A percentile compares a stretch with the other conserved stretches of the same genome.
phyloP scores from a whole-genome alignment of 2,329 filamentous ascomycete species.

The Mycosphaerella sp. region DNA sequence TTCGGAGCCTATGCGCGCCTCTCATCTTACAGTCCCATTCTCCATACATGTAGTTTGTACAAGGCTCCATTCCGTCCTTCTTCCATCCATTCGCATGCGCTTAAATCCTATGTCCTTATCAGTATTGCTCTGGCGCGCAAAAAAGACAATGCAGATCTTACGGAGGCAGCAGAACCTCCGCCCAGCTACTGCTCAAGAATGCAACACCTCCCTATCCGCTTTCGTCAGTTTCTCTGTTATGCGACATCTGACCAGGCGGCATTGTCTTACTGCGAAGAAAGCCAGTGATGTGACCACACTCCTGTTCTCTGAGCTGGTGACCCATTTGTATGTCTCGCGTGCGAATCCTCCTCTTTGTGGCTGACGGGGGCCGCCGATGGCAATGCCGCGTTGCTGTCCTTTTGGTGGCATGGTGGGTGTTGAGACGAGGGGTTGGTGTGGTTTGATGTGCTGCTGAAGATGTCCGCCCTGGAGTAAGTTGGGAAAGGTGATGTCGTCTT shows the following conservation, averaged over 20 bases:
- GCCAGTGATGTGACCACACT: constrained; percentile 44
- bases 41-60: constrained; percentile 5
- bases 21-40: constrained; percentile 6
- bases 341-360: constrained; percentile 35
- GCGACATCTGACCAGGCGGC: neutral
- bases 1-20: neutral
- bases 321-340: constrained; percentile 35
- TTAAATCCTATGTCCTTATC: constrained; percentile 5
- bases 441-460: too few species aligned
- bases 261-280: constrained; percentile 46
- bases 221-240: neutral
- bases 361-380: constrained; percentile 27
- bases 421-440: too few species aligned
- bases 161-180: constrained; percentile 46
- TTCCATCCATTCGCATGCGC: neutral
- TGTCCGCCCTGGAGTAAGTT: too few species aligned
- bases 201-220: constrained; percentile 35
- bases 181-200: constrained; percentile 50
- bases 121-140: neutral
- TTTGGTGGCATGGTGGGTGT: constrained; percentile 9
- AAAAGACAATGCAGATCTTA: constrained; percentile 29
- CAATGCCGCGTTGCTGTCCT: constrained; percentile 19
- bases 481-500: too few species aligned
- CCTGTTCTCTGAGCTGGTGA: constrained; percentile 46
- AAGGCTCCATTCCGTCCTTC: neutral